phyloP scores from a whole-genome alignment of 371 early-diverging fungal species.

The Amoeboaphelidium protococcarum region DNA sequence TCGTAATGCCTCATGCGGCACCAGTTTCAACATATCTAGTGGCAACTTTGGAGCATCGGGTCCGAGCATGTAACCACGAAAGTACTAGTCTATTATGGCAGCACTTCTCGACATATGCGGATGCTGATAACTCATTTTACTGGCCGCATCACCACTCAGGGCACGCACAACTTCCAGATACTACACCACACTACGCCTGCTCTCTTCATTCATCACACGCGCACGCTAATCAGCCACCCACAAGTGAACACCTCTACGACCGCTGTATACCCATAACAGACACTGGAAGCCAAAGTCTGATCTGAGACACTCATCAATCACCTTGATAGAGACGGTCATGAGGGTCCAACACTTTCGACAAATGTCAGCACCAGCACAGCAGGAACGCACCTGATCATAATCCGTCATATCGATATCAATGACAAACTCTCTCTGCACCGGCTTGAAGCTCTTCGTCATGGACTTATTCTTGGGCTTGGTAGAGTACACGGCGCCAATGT shows the following conservation, averaged over 20 bases:
- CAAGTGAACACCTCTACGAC: slow-evolving; percentile 97
- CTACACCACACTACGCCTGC: slow-evolving; percentile 50
- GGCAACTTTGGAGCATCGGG: no score
- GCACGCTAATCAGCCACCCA: slow-evolving; percentile 91
- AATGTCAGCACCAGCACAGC: slow-evolving; percentile 71
- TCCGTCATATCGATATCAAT: slow-evolving; percentile 99
- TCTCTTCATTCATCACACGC: slow-evolving; percentile 37
- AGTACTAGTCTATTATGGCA: no score
- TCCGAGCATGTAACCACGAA: no score
- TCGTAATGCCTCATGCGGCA: slow-evolving; percentile 32
- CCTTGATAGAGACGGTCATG: slow-evolving; percentile 71
- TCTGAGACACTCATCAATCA: slow-evolving; percentile 39
- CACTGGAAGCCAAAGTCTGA: slow-evolving; percentile 92
- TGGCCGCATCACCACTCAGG: no score
- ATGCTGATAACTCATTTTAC: no score
- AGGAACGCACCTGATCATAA: slow-evolving; percentile 86
- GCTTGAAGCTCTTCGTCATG: slow-evolving; percentile 36
- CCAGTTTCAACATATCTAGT: no score
- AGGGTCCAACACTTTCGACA: slow-evolving; percentile 82
- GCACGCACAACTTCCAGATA: slow-evolving; percentile 60
- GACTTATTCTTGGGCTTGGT: slow-evolving; percentile 52
- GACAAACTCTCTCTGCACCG: slow-evolving; percentile 78
- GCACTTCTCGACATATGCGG: no score
- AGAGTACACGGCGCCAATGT: slow-evolving; percentile 90
- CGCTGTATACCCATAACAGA: slow-evolving; percentile 87